Conservation (phyloP, 371 early-diverging fungal species). For the Lichtheimia ornata region DNA sequence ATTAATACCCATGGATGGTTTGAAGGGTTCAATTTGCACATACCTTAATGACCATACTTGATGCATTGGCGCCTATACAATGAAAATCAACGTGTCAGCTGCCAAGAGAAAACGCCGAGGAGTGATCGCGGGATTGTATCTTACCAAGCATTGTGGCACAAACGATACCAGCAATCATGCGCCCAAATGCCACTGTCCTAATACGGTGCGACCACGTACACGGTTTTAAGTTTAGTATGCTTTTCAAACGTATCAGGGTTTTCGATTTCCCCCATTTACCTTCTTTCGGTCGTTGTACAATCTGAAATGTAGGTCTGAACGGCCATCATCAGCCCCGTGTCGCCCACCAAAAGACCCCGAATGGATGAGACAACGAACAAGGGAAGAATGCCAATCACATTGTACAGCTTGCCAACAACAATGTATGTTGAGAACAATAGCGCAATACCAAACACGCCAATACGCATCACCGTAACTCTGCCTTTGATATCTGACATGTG, state of each 20-base stretch:
- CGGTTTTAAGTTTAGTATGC: background rate
- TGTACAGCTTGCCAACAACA: slow-evolving; percentile 7
- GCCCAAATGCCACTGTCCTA: slow-evolving; percentile 36
- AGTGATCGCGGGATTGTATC: background rate
- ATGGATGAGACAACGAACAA: slow-evolving; percentile 37
- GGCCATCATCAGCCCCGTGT: slow-evolving; percentile 31
- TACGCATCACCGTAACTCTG: slow-evolving; percentile 23
- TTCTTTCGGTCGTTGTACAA: slow-evolving; percentile 28
- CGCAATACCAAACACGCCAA: slow-evolving; percentile 27
- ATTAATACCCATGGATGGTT: background rate
- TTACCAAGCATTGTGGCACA: slow-evolving; percentile 32
- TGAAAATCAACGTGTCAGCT: background rate
- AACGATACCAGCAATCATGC: slow-evolving; percentile 27
- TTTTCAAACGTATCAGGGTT: background rate
- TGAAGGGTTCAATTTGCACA: background rate
- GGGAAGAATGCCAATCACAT: slow-evolving; percentile 22
- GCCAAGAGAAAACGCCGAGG: background rate
- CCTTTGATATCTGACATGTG: slow-evolving; percentile 46
- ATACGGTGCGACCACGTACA: slow-evolving; percentile 1
- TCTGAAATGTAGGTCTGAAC: slow-evolving; percentile 48
- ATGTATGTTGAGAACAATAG: slow-evolving; percentile 17
- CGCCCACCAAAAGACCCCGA: slow-evolving; percentile 44
- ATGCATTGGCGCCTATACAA: slow-evolving; percentile 26
- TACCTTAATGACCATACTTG: slow-evolving; percentile 28
- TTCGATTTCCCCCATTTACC: slow-evolving; percentile 15